Evolutionary conservation across 2,329 filamentous ascomycete species (phyloP).

Genomic region (Nigrospora osmanthi): DNA sequence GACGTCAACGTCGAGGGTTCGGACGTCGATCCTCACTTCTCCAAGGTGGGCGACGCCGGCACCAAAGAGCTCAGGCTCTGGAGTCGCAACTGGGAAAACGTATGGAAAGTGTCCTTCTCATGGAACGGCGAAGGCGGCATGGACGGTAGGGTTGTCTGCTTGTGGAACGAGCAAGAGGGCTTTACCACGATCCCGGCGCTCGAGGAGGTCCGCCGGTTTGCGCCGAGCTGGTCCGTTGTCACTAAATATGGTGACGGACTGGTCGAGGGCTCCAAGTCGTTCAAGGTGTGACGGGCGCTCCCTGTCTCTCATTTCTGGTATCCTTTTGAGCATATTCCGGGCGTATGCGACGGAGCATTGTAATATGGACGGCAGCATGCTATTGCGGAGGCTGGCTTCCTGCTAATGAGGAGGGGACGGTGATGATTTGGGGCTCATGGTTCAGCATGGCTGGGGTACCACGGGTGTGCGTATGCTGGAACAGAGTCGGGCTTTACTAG

Average conservation of each 20-base stretch:
- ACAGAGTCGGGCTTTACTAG: no score
- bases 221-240: neutral
- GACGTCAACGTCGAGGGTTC: neutral
- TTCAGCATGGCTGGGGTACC: no score
- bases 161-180: conserved; percentile 1
- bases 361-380: no score
- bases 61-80: neutral
- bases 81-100: neutral
- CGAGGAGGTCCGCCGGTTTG: conserved; percentile 1
- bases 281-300: neutral
- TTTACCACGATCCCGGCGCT: neutral
- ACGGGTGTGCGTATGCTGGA: no score
- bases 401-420: no score
- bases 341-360: no score
- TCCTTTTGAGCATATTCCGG: no score
- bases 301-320: no score
- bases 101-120: neutral
- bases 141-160: conserved; percentile 1
- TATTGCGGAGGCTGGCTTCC: no score
- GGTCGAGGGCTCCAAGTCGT: conserved; percentile 1
- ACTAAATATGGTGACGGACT: neutral
- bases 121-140: conserved; percentile 1
- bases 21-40: neutral
- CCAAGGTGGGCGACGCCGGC: neutral
- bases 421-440: no score